These are phyloP conservation scores for Fraxinus velutina DNA, from an alignment of 305 asterid species.

Conservation along the genomic window DNA sequence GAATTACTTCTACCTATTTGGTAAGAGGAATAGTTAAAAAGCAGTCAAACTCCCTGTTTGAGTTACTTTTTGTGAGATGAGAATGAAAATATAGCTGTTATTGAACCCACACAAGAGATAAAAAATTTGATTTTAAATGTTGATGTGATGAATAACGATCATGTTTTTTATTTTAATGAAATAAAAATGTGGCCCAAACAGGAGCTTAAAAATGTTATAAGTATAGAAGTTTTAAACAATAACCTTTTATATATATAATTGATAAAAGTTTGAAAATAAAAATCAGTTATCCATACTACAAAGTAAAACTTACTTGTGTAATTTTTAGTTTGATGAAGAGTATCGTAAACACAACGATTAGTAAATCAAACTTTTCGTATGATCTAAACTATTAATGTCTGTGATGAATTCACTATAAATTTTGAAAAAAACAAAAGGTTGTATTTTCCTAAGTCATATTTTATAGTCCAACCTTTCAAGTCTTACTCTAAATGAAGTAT, in stretches of 20 bases:
- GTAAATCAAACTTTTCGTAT: background rate
- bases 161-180: too few relatives aligned
- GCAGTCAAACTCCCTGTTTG: background rate
- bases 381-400: background rate
- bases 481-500: background rate
- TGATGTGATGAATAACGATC: too few relatives aligned
- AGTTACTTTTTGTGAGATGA: too few relatives aligned
- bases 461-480: background rate
- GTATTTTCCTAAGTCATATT: background rate
- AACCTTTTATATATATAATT: background rate
- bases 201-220: background rate
- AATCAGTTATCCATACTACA: background rate
- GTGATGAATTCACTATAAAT: background rate
- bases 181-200: too few relatives aligned
- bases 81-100: too few relatives aligned
- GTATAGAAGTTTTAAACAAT: background rate
- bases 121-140: too few relatives aligned
- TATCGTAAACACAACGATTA: background rate
- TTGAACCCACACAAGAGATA: too few relatives aligned
- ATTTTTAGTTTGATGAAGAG: background rate
- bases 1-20: background rate
- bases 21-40: background rate
- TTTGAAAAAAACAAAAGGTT: too few relatives aligned
- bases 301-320: background rate
- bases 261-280: background rate